A percentile compares a stretch with the other conserved stretches of the same genome.
phyloP scores from a whole-genome alignment of 345 rosid genomes.

The Heritiera littoralis region DNA sequence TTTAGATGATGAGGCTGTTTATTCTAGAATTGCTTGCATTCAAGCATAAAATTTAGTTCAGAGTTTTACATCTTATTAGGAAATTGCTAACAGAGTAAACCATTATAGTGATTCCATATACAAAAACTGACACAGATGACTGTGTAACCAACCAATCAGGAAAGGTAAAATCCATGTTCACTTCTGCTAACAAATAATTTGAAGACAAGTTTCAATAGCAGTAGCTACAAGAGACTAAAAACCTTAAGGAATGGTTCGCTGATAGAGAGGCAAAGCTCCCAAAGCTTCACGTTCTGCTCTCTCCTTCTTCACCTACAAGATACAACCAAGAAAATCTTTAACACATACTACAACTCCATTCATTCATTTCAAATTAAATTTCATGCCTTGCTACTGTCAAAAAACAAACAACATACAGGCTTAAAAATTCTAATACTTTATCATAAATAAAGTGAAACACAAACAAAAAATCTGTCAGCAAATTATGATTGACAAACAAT shows the following conservation, averaged over 20 bases:
- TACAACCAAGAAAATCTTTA: background rate
- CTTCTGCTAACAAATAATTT: slow-evolving; percentile 8
- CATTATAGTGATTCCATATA: no score
- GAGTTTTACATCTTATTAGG: background rate
- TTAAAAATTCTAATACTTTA: background rate
- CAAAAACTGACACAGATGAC: background rate
- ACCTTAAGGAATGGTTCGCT: slow-evolving; percentile 76
- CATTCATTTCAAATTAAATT: background rate
- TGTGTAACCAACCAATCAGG: slow-evolving; percentile 11
- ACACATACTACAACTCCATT: background rate
- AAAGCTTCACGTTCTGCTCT: slow-evolving; percentile 79
- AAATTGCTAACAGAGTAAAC: background rate
- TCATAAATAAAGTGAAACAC: background rate
- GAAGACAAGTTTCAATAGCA: slow-evolving; percentile 19
- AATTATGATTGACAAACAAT: background rate
- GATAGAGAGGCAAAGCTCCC: slow-evolving; percentile 91
- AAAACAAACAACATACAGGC: background rate
- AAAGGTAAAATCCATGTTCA: slow-evolving; percentile 3
- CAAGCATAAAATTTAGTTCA: background rate
- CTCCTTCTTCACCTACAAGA: slow-evolving; percentile 80
- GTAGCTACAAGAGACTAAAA: slow-evolving; percentile 2
- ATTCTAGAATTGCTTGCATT: slow-evolving; percentile 1
- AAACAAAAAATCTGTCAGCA: background rate
- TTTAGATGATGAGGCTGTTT: background rate
- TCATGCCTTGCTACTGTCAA: background rate